Percentiles rank a stretch among this genome's conserved stretches.
These are phyloP conservation scores for Picea sitchensis DNA, from an alignment of 75 land plant species.

Conservation along the genomic window DNA sequence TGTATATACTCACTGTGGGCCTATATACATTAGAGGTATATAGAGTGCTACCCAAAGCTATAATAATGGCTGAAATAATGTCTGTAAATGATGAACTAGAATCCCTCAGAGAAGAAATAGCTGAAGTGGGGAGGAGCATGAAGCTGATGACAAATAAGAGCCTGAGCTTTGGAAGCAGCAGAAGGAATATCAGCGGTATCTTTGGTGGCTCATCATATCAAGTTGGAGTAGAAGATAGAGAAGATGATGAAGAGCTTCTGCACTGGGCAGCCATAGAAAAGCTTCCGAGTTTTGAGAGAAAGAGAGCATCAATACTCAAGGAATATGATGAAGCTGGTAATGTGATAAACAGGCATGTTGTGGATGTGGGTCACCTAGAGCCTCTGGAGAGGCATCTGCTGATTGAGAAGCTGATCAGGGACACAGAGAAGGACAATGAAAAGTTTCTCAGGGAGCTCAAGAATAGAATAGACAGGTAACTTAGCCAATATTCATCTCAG, in stretches of 20 bases:
- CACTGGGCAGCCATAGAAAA: conserved; percentile 28
- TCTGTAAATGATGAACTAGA: no score
- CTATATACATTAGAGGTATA: no score
- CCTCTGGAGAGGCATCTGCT: conserved; percentile 44
- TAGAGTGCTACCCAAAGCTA: no score
- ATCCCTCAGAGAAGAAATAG: background rate
- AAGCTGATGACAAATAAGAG: no score
- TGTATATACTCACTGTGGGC: no score
- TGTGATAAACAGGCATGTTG: conserved; percentile 5
- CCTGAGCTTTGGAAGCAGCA: background rate
- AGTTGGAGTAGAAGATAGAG: background rate
- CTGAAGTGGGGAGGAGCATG: background rate
- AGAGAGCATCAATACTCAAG: conserved; percentile 20
- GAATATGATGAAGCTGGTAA: conserved; percentile 1
- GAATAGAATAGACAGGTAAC: background rate
- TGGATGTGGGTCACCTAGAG: conserved; percentile 51
- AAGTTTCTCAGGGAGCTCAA: background rate
- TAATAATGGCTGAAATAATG: no score
- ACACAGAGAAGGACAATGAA: conserved; percentile 53
- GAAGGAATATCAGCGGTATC: background rate
- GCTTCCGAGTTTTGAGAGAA: conserved; percentile 28
- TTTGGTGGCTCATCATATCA: background rate
- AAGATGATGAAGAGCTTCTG: conserved; percentile 13
- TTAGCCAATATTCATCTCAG: no score
- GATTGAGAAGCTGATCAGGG: conserved; percentile 45